Percentiles rank a stretch among this genome's conserved stretches.
Conservation (phyloP, 345 rosid species). For the Populus euphratica region DNA sequence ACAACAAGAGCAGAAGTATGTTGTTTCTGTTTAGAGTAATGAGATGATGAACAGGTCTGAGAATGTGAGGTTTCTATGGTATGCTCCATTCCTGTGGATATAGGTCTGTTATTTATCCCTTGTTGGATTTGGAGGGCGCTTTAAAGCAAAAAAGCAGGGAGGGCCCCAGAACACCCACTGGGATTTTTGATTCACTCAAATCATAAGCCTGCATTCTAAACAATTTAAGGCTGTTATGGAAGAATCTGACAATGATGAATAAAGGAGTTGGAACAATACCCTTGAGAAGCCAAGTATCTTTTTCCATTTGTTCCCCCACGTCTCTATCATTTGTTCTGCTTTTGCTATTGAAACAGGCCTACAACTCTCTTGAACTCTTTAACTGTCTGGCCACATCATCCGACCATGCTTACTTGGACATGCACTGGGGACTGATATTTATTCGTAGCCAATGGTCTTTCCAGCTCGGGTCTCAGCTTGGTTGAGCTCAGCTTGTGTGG, state of each 20-base stretch:
- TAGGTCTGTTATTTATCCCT: slow-evolving; percentile 46
- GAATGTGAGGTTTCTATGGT: slow-evolving; percentile 35
- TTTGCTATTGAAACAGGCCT: slow-evolving; percentile 39
- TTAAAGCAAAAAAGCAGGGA: slow-evolving; percentile 59
- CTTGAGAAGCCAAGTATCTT: slow-evolving; percentile 79
- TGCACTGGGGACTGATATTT: slow-evolving; percentile 13
- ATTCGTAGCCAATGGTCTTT: slow-evolving; percentile 3
- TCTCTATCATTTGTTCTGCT: slow-evolving; percentile 45
- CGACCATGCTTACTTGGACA: slow-evolving; percentile 33
- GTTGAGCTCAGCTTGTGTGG: slow-evolving; percentile 7
- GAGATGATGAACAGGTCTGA: slow-evolving; percentile 31
- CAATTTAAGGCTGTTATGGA: slow-evolving; percentile 62
- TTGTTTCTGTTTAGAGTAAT: slow-evolving; percentile 38
- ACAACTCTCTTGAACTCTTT: slow-evolving; percentile 25
- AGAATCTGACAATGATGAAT: slow-evolving; percentile 69
- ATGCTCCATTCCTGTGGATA: slow-evolving; percentile 56
- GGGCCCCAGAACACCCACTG: slow-evolving; percentile 46
- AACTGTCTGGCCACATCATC: slow-evolving; percentile 37
- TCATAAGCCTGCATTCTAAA: slow-evolving; percentile 52
- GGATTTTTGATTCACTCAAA: slow-evolving; percentile 60
- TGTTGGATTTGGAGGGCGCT: slow-evolving; percentile 42
- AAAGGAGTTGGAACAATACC: slow-evolving; percentile 50
- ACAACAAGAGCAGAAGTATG: slow-evolving; percentile 34
- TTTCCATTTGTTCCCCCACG: slow-evolving; percentile 41
- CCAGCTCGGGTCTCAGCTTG: neutral